Evolutionary conservation across 140 eudicot genomes (phyloP).

Genomic region (Bidens hawaiensis): DNA sequence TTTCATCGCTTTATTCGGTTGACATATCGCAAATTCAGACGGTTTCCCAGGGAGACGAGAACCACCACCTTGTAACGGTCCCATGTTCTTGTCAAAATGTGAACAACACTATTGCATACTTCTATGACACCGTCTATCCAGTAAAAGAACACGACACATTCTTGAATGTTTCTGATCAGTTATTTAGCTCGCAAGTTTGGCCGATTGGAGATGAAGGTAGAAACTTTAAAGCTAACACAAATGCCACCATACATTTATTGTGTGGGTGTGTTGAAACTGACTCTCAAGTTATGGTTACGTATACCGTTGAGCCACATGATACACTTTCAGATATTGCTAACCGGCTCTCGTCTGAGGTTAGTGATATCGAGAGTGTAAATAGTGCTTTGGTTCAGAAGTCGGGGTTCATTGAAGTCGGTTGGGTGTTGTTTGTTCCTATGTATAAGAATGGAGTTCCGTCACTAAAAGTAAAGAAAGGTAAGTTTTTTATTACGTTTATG

Average conservation of each 20-base stretch:
- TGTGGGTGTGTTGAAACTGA: conserved; percentile 65
- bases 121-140: conserved; percentile 42
- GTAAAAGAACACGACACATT: conserved; percentile 39
- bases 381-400: conserved; percentile 34
- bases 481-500: background rate
- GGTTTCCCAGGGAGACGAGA: conserved; percentile 24
- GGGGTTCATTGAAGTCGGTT: conserved; percentile 40
- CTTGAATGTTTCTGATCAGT: conserved; percentile 39
- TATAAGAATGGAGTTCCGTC: conserved; percentile 51
- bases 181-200: conserved; percentile 66
- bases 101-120: conserved; percentile 48
- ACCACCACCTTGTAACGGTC: conserved; percentile 48
- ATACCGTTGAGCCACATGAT: conserved; percentile 55
- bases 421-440: conserved; percentile 80
- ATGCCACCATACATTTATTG: conserved; percentile 45
- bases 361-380: conserved; percentile 45
- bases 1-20: conserved; percentile 47
- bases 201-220: conserved; percentile 33
- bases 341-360: conserved; percentile 46
- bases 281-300: conserved; percentile 49
- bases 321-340: conserved; percentile 48
- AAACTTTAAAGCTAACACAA: background rate
- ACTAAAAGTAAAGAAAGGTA: conserved; percentile 23
- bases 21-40: conserved; percentile 43
- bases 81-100: conserved; percentile 68